These are phyloP conservation scores for Skeletonema menzelii DNA, from an alignment of 108 stramenopile genomes.

Conservation along the genomic window DNA sequence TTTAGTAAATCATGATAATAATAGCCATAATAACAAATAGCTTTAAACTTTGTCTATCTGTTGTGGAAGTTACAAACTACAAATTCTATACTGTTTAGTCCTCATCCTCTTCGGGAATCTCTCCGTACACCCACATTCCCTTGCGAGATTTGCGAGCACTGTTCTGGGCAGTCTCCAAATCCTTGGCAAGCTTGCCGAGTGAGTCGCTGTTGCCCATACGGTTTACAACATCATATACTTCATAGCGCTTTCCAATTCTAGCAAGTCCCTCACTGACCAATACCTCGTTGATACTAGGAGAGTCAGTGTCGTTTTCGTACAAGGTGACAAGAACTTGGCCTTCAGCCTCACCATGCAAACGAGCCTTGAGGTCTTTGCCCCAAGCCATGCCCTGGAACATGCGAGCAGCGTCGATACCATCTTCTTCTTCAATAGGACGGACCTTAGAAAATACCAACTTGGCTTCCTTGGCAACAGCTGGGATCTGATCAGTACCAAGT, in stretches of 20 bases:
- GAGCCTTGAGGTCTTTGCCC: constrained; percentile 77
- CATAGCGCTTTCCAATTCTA: constrained; percentile 58
- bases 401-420: constrained; percentile 84
- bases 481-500: constrained; percentile 71
- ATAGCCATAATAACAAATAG: background rate
- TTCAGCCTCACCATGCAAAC: constrained; percentile 63
- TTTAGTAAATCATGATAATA: constrained; percentile 7
- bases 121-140: constrained; percentile 93
- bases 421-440: constrained; percentile 76
- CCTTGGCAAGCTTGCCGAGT: constrained; percentile 58
- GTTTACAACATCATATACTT: constrained; percentile 48
- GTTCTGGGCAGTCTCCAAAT: constrained; percentile 70
- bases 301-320: constrained; percentile 42
- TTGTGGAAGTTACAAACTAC: background rate
- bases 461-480: constrained; percentile 86
- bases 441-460: constrained; percentile 71
- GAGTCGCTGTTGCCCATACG: constrained; percentile 58
- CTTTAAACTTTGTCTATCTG: background rate
- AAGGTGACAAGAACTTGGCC: constrained; percentile 71
- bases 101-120: constrained; percentile 89
- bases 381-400: constrained; percentile 77
- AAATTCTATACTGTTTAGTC: constrained; percentile 41
- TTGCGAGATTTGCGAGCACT: constrained; percentile 68
- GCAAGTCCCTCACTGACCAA: constrained; percentile 76
- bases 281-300: constrained; percentile 72